Conservation (phyloP, 768 basidiomycete genomes). For the Mycena indigotica region DNA sequence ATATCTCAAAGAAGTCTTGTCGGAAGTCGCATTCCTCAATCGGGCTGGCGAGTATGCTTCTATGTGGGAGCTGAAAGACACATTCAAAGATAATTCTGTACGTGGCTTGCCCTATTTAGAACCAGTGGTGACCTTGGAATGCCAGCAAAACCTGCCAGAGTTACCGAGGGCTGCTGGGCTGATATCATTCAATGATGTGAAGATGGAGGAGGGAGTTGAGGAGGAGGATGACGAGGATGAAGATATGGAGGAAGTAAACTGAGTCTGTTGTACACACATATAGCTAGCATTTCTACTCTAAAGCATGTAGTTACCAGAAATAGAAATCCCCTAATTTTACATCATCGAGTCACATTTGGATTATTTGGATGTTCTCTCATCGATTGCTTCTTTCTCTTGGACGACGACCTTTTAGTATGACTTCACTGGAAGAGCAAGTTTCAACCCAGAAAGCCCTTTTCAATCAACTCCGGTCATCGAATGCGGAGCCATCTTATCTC, state of each 20-base stretch:
- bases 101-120: too few relatives aligned
- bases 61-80: slow-evolving; percentile 77
- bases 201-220: slow-evolving; percentile 35
- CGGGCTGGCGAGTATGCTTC: slow-evolving; percentile 82
- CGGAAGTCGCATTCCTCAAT: slow-evolving; percentile 75
- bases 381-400: slow-evolving; percentile 34
- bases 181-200: slow-evolving; percentile 21
- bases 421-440: slow-evolving; percentile 57
- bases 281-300: neutral
- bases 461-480: slow-evolving; percentile 61
- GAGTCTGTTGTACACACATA: neutral
- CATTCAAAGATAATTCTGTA: slow-evolving; percentile 67
- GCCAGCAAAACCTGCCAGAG: neutral
- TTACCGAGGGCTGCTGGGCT: slow-evolving; percentile 16
- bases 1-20: slow-evolving; percentile 82
- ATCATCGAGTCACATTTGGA: slow-evolving; percentile 10
- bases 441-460: slow-evolving; percentile 56
- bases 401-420: slow-evolving; percentile 28
- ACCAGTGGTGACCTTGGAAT: too few relatives aligned
- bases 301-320: neutral
- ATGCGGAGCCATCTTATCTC: slow-evolving; percentile 49
- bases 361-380: slow-evolving; percentile 30
- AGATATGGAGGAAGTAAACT: slow-evolving; percentile 7
- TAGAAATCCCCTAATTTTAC: neutral
- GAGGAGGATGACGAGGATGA: slow-evolving; percentile 30